Conservation (phyloP, 176 grass and related monocot genomes). For the Paspalum notatum region DNA sequence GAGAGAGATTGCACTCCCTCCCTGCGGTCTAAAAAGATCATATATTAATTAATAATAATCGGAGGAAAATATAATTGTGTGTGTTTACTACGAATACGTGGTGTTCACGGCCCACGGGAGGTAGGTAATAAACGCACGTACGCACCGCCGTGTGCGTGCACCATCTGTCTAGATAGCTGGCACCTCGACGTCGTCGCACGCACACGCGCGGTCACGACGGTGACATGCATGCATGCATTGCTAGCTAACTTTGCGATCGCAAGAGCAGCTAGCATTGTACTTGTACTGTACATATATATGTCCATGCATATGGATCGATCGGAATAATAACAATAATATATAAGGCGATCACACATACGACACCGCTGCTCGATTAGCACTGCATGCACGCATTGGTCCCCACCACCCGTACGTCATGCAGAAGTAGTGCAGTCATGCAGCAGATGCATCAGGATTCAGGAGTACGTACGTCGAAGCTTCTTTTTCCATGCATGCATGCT, state of each 20-base stretch:
- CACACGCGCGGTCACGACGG: background rate
- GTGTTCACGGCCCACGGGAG: too few relatives aligned
- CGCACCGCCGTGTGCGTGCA: background rate
- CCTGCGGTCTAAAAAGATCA: too few relatives aligned
- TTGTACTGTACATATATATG: too few relatives aligned
- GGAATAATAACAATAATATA: background rate
- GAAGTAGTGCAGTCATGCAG: background rate
- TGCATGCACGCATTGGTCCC: background rate
- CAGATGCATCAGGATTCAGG: background rate
- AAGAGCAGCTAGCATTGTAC: background rate
- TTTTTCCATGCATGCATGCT: background rate
- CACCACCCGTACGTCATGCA: background rate
- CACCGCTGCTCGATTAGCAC: background rate
- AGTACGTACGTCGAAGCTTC: background rate
- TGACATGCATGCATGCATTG: conserved; percentile 12
- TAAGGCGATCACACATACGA: conserved; percentile 32
- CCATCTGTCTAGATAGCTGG: background rate
- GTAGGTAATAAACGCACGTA: too few relatives aligned
- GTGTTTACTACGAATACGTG: too few relatives aligned
- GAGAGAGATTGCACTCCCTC: too few relatives aligned
- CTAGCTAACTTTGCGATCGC: background rate
- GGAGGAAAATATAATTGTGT: too few relatives aligned
- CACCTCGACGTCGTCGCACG: background rate
- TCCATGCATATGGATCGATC: background rate
- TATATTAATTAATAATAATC: too few relatives aligned